Percentiles rank a stretch among this genome's conserved stretches.
phyloP scores from a whole-genome alignment of 2,329 filamentous ascomycete species.

The Lasiodiplodia gonubiensis region DNA sequence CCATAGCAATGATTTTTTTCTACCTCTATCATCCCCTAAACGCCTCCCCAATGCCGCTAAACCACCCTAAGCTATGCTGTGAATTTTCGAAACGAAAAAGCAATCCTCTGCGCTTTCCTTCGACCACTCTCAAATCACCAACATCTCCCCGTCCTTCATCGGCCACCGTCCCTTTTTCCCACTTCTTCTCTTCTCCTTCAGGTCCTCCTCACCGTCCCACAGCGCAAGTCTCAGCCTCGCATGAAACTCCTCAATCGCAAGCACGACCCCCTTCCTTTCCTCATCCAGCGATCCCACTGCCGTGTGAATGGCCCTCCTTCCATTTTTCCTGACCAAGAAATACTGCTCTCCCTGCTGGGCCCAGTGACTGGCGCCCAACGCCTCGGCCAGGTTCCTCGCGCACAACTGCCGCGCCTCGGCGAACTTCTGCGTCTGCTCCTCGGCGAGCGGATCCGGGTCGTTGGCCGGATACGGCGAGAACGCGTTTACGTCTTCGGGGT shows the following conservation, averaged over 20 bases:
- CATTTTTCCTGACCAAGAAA: slow-evolving; percentile 53
- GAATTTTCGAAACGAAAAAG: neutral
- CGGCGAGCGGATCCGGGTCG: slow-evolving; percentile 31
- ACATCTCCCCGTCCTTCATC: neutral
- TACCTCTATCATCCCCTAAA: neutral
- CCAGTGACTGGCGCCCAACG: slow-evolving; percentile 54
- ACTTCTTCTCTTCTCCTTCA: neutral
- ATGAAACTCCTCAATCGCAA: slow-evolving; percentile 36
- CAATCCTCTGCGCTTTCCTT: neutral
- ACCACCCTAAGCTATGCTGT: neutral
- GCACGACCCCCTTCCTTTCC: slow-evolving; percentile 36
- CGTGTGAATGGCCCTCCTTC: neutral
- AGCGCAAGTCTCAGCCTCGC: slow-evolving; percentile 26
- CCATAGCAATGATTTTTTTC: neutral
- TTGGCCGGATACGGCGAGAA: slow-evolving; percentile 29
- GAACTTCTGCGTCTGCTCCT: slow-evolving; percentile 17
- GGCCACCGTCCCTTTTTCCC: slow-evolving; percentile 13
- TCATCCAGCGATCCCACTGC: slow-evolving; percentile 37
- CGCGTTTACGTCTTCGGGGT: slow-evolving; percentile 30
- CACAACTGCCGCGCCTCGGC: slow-evolving; percentile 36
- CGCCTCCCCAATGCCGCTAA: slow-evolving; percentile 10
- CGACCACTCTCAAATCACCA: neutral
- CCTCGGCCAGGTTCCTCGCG: slow-evolving; percentile 51
- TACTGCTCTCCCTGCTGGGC: slow-evolving; percentile 42
- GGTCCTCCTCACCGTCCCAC: slow-evolving; percentile 27